Evolutionary conservation across 106 monocot genomes (phyloP).

Genomic region (Dioscorea zingiberensis): DNA sequence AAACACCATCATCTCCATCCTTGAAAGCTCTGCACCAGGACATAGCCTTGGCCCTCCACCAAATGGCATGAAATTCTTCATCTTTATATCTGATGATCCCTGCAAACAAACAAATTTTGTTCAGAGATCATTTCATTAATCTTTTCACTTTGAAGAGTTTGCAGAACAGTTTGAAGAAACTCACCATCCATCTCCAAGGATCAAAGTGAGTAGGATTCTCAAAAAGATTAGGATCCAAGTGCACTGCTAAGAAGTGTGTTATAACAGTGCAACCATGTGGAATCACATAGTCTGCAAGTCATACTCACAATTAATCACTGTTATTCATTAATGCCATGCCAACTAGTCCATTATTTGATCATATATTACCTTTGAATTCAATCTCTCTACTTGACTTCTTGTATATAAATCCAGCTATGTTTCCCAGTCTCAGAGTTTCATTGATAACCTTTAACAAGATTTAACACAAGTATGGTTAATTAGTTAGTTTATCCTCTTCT

Average conservation of each 20-base stretch:
- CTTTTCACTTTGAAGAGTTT: background rate
- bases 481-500: background rate
- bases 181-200: slow-evolving; percentile 11
- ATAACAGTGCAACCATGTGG: background rate
- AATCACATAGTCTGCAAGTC: background rate
- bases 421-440: slow-evolving; percentile 6
- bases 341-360: background rate
- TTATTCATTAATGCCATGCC: background rate
- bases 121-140: background rate
- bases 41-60: slow-evolving; percentile 28
- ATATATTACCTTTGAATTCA: slow-evolving; percentile 6
- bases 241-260: background rate
- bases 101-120: background rate
- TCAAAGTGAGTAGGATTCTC: background rate
- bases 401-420: background rate
- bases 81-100: background rate
- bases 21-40: slow-evolving; percentile 40
- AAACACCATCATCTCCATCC: slow-evolving; percentile 44
- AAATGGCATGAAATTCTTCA: slow-evolving; percentile 26
- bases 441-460: background rate
- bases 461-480: background rate
- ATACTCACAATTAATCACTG: background rate
- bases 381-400: background rate
- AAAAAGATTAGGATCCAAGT: slow-evolving; percentile 5
- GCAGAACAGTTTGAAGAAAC: background rate